phyloP scores from a whole-genome alignment of 2,329 filamentous ascomycete species.

The Sarocladiaceae sp. region DNA sequence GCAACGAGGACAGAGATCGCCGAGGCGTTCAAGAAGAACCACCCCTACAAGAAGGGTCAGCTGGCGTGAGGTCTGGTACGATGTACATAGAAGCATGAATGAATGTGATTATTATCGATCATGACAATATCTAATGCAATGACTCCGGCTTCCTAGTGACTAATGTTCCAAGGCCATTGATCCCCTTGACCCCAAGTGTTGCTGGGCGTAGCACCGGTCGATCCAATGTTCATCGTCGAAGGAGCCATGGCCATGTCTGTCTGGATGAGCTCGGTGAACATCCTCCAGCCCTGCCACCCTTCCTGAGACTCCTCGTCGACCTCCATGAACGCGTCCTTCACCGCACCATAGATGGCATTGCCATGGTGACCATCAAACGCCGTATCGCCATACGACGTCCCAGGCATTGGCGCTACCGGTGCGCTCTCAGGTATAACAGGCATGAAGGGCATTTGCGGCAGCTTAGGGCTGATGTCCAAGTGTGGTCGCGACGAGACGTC shows the following conservation, averaged over 20 bases:
- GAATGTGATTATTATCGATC: no score
- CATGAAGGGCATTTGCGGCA: not conserved
- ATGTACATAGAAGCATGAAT: not conserved
- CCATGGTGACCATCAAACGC: not conserved
- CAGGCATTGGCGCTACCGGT: not conserved
- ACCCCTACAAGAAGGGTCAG: conserved; percentile 39
- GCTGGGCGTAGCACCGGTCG: no score
- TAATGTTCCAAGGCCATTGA: no score
- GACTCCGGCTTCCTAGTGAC: no score
- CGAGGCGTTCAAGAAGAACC: conserved; percentile 38
- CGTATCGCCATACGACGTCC: not conserved
- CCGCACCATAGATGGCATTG: conserved; percentile 12
- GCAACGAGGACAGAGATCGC: conserved; percentile 47
- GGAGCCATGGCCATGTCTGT: conserved; percentile 9
- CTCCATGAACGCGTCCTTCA: conserved; percentile 23
- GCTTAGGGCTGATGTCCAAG: no score
- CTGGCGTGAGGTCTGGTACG: conserved; percentile 17
- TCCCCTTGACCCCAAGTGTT: no score
- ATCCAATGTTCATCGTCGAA: not conserved
- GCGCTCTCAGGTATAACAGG: not conserved
- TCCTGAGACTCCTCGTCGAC: conserved; percentile 22
- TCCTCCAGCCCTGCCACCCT: conserved; percentile 21
- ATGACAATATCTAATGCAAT: no score
- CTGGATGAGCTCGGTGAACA: conserved; percentile 22
- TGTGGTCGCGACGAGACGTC: no score